phyloP scores from a whole-genome alignment of 345 rosid genomes.

The Salix arbutifolia region DNA sequence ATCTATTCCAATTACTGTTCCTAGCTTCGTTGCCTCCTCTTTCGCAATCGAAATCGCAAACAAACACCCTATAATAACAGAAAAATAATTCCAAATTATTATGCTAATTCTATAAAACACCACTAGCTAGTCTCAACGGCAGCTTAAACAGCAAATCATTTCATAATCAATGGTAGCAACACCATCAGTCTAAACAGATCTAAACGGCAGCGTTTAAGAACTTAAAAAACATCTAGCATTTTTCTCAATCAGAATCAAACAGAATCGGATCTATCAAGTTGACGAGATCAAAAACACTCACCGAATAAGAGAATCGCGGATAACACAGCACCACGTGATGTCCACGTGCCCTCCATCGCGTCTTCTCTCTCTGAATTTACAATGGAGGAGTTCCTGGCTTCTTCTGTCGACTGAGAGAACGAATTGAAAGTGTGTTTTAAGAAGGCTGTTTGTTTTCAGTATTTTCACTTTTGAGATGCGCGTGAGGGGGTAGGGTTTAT shows the following conservation, averaged over 20 bases:
- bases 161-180: neutral
- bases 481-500: neutral
- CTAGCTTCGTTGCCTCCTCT: conserved; percentile 72
- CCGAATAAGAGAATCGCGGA: conserved; percentile 51
- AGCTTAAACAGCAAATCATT: neutral
- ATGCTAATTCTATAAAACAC: neutral
- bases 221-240: neutral
- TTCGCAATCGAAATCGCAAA: conserved; percentile 60
- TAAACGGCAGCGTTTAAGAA: neutral
- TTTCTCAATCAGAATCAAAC: neutral
- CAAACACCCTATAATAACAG: conserved; percentile 39
- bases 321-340: conserved; percentile 49
- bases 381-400: neutral
- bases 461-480: neutral
- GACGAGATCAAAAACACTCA: conserved; percentile 24
- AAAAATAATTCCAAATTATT: neutral
- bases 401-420: neutral
- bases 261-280: conserved; percentile 14
- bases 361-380: neutral
- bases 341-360: conserved; percentile 53
- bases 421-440: neutral
- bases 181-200: neutral
- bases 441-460: neutral
- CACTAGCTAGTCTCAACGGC: neutral
- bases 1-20: conserved; percentile 92